Percentiles rank a stretch among this genome's conserved stretches.
Conservation (phyloP, 140 eudicot species). For the Bidens hawaiensis region DNA sequence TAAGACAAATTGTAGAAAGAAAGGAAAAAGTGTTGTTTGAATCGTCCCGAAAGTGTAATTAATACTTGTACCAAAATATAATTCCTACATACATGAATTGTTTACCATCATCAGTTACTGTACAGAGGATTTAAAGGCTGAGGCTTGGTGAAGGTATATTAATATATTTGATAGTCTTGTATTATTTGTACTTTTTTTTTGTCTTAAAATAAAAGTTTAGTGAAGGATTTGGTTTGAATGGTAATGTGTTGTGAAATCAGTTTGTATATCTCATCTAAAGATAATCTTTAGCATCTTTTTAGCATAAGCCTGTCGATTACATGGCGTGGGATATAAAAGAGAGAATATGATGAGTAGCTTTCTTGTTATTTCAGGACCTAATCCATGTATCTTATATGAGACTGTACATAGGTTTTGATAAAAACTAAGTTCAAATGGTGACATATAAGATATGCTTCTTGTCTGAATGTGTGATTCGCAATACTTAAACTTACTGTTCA, state of each 20-base stretch:
- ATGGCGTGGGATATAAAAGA: slow-evolving; percentile 5
- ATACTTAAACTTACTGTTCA: neutral
- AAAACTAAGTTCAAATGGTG: slow-evolving; percentile 10
- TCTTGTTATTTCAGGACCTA: slow-evolving; percentile 20
- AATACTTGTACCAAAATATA: slow-evolving; percentile 2
- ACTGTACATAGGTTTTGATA: neutral
- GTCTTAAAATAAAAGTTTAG: neutral
- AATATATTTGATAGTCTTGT: neutral
- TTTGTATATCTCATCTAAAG: too few species aligned
- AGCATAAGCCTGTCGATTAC: neutral
- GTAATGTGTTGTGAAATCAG: slow-evolving; percentile 12
- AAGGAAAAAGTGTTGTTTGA: slow-evolving; percentile 13
- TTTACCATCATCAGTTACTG: neutral
- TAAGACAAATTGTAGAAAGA: slow-evolving; percentile 15
- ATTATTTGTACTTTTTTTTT: neutral
- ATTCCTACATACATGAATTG: slow-evolving; percentile 4
- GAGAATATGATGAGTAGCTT: slow-evolving; percentile 18
- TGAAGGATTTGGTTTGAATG: slow-evolving; percentile 4
- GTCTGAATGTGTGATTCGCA: neutral
- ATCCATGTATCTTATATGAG: slow-evolving; percentile 9
- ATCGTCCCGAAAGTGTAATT: neutral
- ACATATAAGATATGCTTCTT: neutral
- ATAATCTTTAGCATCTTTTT: slow-evolving; percentile 17
- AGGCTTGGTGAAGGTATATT: neutral
- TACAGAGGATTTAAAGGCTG: neutral